phyloP scores from a whole-genome alignment of 2,329 filamentous ascomycete species.

The Fusarium musae region DNA sequence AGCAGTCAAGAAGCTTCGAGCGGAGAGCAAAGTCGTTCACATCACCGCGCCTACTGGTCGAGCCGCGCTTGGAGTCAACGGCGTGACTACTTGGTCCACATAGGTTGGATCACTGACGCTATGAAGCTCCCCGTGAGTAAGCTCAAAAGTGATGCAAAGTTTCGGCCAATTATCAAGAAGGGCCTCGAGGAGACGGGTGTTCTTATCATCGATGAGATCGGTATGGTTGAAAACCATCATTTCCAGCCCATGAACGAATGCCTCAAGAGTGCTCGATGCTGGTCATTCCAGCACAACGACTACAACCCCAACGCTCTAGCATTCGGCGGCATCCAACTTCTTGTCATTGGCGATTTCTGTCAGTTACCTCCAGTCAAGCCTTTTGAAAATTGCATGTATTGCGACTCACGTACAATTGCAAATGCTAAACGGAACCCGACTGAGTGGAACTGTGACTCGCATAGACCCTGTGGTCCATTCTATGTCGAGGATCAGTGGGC shows the following conservation, averaged over 20 bases:
- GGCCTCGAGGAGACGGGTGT: slow-evolving; percentile 60
- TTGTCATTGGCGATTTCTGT: slow-evolving; percentile 62
- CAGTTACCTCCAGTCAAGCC: slow-evolving; percentile 69
- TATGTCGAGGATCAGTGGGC: slow-evolving; percentile 65
- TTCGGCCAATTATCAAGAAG: slow-evolving; percentile 29
- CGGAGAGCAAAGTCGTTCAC: slow-evolving; percentile 49
- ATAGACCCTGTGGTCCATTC: background rate
- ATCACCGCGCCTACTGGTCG: slow-evolving; percentile 70
- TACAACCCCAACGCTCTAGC: background rate
- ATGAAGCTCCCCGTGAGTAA: background rate
- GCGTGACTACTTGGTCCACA: slow-evolving; percentile 65
- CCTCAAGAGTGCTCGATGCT: slow-evolving; percentile 47
- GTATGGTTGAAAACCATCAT: slow-evolving; percentile 67
- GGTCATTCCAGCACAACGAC: fast-evolving
- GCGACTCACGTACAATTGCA: slow-evolving; percentile 4
- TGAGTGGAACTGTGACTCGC: background rate
- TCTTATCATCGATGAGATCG: slow-evolving; percentile 73
- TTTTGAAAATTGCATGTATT: slow-evolving; percentile 50
- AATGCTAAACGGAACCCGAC: fast-evolving
- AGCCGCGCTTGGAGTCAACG: slow-evolving; percentile 66
- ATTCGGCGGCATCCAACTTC: slow-evolving; percentile 43
- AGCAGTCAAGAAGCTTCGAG: slow-evolving; percentile 26
- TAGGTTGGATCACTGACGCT: slow-evolving; percentile 61
- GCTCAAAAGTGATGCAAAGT: background rate
- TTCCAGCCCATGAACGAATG: slow-evolving; percentile 38